Base-by-base conservation (phyloP, 1,284 basidiomycete species). In the Ganoderma multipileum region DNA sequence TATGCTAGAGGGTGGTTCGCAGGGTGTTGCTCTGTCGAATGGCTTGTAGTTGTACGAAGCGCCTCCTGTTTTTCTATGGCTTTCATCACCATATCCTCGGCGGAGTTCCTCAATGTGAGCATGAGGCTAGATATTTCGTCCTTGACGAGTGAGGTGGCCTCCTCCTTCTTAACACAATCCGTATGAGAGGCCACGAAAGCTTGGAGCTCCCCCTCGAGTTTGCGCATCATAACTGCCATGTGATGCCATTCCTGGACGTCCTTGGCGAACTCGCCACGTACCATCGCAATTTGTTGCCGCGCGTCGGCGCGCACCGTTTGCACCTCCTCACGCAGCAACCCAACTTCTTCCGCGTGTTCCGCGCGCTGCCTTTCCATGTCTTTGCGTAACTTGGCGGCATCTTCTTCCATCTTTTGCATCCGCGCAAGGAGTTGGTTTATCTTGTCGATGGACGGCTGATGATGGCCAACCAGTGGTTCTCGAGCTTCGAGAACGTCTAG, bases 161-260 rank as follows among this genome's bases (percentile, higher is more conserved):
- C 33, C 12, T 59, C 57, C 38, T 33, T 38, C 30, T 38, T 36
- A 20, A 59, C 33, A 23, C 18, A 39, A 23, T 36, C 28, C 14
- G 47, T 23, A 26, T 26, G 47, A 26, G 47, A 26, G 11, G 47
- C 23, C 47, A 33, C 33, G 16, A 7, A 55, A 28, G 52, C 8
- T 33, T 55, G 3, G 33, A 62, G 3, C 54, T 36, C 26, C 16
- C 28, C n/a, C 39, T 66, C 30, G 14, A 62, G 50, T n/a, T 28
- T 18, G 39, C 65, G 64, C 20, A 65, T 4, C 18, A 9, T 18
- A 2, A 1, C 4, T 20, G 55, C 54, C 26, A 60, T 57, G 38
- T 30, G 33, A 14, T 30, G 36, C 11, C 47, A 50, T 52, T 66
- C 61, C 12, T 47, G n/a, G 44, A 61, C 61, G 12, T 63, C 68